A percentile compares a stretch with the other conserved stretches of the same genome.
Conservation (phyloP, 139 green algal species). For the Micromonas pusilla region DNA sequence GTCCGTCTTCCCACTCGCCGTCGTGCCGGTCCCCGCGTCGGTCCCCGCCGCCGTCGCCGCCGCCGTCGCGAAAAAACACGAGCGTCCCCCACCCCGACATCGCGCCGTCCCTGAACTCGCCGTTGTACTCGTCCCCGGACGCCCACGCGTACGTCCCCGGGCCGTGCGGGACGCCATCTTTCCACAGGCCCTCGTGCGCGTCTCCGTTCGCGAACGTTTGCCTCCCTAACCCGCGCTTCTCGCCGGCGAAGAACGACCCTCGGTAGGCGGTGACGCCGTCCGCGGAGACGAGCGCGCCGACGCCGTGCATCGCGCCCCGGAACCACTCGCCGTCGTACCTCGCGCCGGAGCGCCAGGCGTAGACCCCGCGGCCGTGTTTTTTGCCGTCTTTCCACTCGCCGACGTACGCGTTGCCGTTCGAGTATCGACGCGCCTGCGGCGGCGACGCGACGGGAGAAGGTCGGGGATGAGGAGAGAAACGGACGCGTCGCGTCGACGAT, state of each 20-base stretch:
- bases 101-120: constrained; percentile 68
- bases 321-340: constrained; percentile 44
- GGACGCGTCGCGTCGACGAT: too few species aligned
- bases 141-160: constrained; percentile 46
- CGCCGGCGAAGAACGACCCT: constrained; percentile 27
- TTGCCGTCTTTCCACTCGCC: constrained; percentile 29
- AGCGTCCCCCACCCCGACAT: constrained; percentile 83
- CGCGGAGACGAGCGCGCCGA: constrained; percentile 25
- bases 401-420: constrained; percentile 26
- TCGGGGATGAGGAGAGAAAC: too few species aligned
- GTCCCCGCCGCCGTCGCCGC: too few species aligned
- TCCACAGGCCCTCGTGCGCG: constrained; percentile 44
- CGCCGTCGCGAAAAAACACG: constrained; percentile 85
- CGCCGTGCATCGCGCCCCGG: constrained; percentile 37
- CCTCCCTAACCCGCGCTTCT: constrained; percentile 32
- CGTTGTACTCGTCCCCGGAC: constrained; percentile 60
- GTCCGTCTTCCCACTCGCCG: constrained; percentile 66
- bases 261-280: constrained; percentile 30
- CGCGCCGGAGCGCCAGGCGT: constrained; percentile 36
- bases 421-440: too few species aligned
- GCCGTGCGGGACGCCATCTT: constrained; percentile 31
- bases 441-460: too few species aligned
- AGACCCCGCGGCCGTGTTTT: constrained; percentile 37
- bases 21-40: constrained; percentile 82
- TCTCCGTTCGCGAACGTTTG: constrained; percentile 42